A percentile compares a stretch with the other conserved stretches of the same genome.
Evolutionary conservation across 371 early-diverging fungal genomes (phyloP).

Genomic region (Fennellomyces sp.): DNA sequence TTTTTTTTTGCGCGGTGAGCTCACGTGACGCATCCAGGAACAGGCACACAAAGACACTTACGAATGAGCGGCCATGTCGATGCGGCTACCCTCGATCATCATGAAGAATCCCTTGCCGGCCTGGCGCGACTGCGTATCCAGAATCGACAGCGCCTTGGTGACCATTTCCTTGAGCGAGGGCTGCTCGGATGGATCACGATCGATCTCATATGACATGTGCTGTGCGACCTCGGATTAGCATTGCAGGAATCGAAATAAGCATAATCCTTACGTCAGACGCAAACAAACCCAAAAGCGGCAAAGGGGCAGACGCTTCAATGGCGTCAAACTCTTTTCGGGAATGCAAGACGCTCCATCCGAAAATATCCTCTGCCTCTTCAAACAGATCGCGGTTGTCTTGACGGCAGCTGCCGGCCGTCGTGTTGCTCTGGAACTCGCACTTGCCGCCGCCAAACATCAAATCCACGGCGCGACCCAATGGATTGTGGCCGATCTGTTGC

Average conservation of each 20-base stretch:
- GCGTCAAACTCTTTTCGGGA: constrained; percentile 63
- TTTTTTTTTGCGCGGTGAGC: too few relatives aligned
- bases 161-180: constrained; percentile 81
- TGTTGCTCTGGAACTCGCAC: constrained; percentile 81
- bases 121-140: constrained; percentile 11
- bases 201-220: constrained; percentile 85
- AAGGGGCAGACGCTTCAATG: constrained; percentile 28
- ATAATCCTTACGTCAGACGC: constrained; percentile 49
- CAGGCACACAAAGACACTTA: constrained; percentile 17
- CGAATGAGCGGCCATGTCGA: constrained; percentile 85
- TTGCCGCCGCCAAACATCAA: constrained; percentile 91
- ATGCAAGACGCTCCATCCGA: constrained; percentile 60
- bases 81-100: constrained; percentile 95
- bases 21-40: not conserved
- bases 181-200: constrained; percentile 63
- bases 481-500: constrained; percentile 86
- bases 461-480: constrained; percentile 83
- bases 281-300: constrained; percentile 85
- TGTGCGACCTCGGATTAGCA: constrained; percentile 3
- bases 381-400: constrained; percentile 69
- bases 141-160: constrained; percentile 44
- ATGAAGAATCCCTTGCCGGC: constrained; percentile 83
- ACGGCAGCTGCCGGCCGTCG: constrained; percentile 68
- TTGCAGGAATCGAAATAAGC: not conserved
- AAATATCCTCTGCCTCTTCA: constrained; percentile 43